Evolutionary conservation across 352 stramenopile genomes (phyloP).

Genomic region (Phytophthora pisi): DNA sequence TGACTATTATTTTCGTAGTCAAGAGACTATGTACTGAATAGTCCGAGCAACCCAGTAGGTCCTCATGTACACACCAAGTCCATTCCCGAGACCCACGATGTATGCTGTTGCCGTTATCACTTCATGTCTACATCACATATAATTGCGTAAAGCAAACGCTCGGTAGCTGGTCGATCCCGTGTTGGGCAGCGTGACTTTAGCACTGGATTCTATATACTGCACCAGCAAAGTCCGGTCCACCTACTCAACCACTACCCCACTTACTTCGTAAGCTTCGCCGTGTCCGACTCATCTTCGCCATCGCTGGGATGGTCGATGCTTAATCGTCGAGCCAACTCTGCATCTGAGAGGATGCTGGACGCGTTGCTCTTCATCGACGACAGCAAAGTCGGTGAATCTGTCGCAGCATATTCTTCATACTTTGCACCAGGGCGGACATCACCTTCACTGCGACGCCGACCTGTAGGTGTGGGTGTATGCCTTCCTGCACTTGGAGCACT

Average conservation of each 20-base stretch:
- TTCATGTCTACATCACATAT: no score
- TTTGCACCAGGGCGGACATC: conserved; percentile 17
- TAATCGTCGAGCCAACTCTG: conserved; percentile 55
- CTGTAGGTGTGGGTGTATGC: conserved; percentile 18
- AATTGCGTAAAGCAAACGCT: no score
- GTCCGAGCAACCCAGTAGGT: no score
- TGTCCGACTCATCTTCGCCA: conserved; percentile 38
- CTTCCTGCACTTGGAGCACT: conserved; percentile 4
- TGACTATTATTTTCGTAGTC: no score
- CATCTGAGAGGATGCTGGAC: conserved; percentile 60
- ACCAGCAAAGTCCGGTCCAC: not conserved
- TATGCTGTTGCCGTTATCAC: no score
- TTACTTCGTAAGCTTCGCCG: conserved; percentile 26
- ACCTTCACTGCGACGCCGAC: conserved; percentile 38
- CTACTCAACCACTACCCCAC: not conserved
- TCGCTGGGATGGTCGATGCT: conserved; percentile 51
- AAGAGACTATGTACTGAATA: no score
- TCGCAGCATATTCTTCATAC: not conserved
- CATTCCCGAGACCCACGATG: no score
- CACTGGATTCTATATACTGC: conserved; percentile 1
- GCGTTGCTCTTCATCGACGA: conserved; percentile 48
- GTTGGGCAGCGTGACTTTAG: not conserved
- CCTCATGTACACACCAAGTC: no score
- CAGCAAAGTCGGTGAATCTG: conserved; percentile 26
- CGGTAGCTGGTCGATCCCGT: no score